Conservation (phyloP, 2,329 filamentous ascomycete genomes). For the Exophiala phaeomuriformis region DNA sequence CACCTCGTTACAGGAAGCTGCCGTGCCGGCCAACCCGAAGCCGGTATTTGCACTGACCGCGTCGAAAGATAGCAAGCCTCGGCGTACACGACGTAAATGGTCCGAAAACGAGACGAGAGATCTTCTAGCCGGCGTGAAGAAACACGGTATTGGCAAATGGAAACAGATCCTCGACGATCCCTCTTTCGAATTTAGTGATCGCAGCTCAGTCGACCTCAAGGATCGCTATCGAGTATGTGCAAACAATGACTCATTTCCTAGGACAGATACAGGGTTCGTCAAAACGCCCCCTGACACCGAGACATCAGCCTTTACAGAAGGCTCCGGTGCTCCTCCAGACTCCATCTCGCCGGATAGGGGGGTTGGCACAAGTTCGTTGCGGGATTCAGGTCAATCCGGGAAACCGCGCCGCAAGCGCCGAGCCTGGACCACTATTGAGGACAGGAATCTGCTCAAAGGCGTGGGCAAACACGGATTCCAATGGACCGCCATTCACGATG, state of each 20-base stretch:
- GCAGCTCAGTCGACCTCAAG: constrained; percentile 57
- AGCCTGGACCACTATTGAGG: constrained; percentile 51
- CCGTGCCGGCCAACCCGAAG: constrained; percentile 8
- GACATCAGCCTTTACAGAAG: constrained; percentile 6
- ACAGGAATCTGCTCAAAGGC: constrained; percentile 51
- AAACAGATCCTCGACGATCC: constrained; percentile 53
- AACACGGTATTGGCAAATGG: constrained; percentile 58
- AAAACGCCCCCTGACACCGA: constrained; percentile 8
- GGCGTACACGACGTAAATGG: constrained; percentile 50
- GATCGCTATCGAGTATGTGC: constrained; percentile 53
- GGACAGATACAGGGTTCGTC: constrained; percentile 1
- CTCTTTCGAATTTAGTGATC: constrained; percentile 48
- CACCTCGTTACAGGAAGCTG: constrained; percentile 3
- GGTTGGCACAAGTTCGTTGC: background rate
- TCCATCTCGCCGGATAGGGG: constrained; percentile 13
- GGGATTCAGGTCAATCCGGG: constrained; percentile 31
- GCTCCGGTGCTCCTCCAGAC: constrained; percentile 23
- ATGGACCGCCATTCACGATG: constrained; percentile 54
- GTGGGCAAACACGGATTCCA: constrained; percentile 53
- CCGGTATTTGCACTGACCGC: constrained; percentile 30
- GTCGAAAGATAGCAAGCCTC: constrained; percentile 33
- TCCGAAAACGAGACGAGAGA: constrained; percentile 55
- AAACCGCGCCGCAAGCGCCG: constrained; percentile 48
- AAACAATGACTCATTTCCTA: constrained; percentile 39
- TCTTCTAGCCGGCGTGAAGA: constrained; percentile 52